Evolutionary conservation across 768 basidiomycete genomes (phyloP).

Genomic region (Tulasnella sp.): DNA sequence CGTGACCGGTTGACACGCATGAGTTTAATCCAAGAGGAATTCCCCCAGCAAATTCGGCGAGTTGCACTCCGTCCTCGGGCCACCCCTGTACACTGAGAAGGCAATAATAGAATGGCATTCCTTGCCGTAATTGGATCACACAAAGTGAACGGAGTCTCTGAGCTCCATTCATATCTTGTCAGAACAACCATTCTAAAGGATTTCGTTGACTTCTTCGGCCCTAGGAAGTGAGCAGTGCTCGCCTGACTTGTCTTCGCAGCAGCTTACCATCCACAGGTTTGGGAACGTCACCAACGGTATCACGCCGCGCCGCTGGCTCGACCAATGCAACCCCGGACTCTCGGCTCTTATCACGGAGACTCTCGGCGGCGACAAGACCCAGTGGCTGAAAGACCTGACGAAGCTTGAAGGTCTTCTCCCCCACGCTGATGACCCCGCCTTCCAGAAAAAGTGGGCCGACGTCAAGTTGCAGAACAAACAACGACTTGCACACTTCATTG

Average conservation of each 20-base stretch:
- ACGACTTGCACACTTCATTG: slow-evolving; percentile 66
- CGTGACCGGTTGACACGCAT: slow-evolving; percentile 70
- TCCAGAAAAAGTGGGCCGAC: slow-evolving; percentile 72
- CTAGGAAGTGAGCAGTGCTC: slow-evolving; percentile 62
- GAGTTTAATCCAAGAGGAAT: slow-evolving; percentile 68
- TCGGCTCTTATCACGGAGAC: slow-evolving; percentile 80
- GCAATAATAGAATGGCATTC: slow-evolving; percentile 82
- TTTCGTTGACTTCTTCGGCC: slow-evolving; percentile 85
- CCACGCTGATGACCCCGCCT: slow-evolving; percentile 59
- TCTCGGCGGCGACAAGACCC: slow-evolving; percentile 60
- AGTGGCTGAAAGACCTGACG: slow-evolving; percentile 79
- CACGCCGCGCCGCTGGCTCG: slow-evolving; percentile 89
- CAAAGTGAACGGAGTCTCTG: slow-evolving; percentile 94
- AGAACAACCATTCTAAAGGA: slow-evolving; percentile 42
- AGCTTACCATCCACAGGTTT: slow-evolving; percentile 45
- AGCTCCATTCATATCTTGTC: slow-evolving; percentile 88
- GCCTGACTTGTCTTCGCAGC: slow-evolving; percentile 20
- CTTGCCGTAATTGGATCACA: slow-evolving; percentile 57
- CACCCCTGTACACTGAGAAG: slow-evolving; percentile 58
- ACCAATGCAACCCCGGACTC: slow-evolving; percentile 83
- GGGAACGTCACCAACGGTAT: slow-evolving; percentile 93
- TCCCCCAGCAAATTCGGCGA: slow-evolving; percentile 36
- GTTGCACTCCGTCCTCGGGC: slow-evolving; percentile 22
- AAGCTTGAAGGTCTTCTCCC: slow-evolving; percentile 69
- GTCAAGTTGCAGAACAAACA: slow-evolving; percentile 91